These are phyloP conservation scores for Globisporangium acanthophoron DNA, from an alignment of 352 stramenopile species.

Conservation along the genomic window DNA sequence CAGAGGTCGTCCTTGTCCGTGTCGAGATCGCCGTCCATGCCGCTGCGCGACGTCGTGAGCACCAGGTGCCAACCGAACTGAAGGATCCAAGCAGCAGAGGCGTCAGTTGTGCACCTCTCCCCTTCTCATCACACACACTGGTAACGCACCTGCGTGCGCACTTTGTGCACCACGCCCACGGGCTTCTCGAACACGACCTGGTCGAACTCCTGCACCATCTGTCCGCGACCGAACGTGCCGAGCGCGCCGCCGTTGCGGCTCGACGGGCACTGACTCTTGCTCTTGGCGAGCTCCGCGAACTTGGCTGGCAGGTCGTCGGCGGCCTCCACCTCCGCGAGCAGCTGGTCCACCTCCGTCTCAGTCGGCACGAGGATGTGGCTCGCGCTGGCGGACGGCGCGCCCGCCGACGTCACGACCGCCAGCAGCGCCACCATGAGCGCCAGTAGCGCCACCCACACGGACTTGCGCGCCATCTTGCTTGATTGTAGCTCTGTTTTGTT, in stretches of 20 bases:
- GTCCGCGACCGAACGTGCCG: slow-evolving; percentile 56
- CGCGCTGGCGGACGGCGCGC: slow-evolving; percentile 35
- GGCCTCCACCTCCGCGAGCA: slow-evolving; percentile 48
- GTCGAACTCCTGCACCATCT: slow-evolving; percentile 79
- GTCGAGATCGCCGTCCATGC: background rate
- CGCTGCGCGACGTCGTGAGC: slow-evolving; percentile 2
- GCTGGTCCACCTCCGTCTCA: slow-evolving; percentile 50
- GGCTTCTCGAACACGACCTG: slow-evolving; percentile 69
- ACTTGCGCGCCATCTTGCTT: slow-evolving; percentile 15
- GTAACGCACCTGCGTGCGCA: slow-evolving; percentile 57
- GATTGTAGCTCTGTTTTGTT: too few relatives aligned
- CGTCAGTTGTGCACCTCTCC: background rate
- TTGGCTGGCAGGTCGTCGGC: slow-evolving; percentile 47
- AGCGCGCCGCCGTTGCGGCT: slow-evolving; percentile 58
- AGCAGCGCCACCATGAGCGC: slow-evolving; percentile 9
- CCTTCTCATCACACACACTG: background rate
- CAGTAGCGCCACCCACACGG: slow-evolving; percentile 21
- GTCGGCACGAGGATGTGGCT: slow-evolving; percentile 81
- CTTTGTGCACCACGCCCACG: slow-evolving; percentile 65
- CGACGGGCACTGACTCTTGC: slow-evolving; percentile 71
- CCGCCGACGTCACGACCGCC: slow-evolving; percentile 4
- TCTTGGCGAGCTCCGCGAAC: slow-evolving; percentile 50
- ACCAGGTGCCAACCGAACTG: slow-evolving; percentile 6
- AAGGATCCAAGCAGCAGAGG: background rate
- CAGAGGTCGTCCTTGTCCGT: slow-evolving; percentile 1